Evolutionary conservation across 139 green algal genomes (phyloP).

Genomic region (Marvania coccoides): DNA sequence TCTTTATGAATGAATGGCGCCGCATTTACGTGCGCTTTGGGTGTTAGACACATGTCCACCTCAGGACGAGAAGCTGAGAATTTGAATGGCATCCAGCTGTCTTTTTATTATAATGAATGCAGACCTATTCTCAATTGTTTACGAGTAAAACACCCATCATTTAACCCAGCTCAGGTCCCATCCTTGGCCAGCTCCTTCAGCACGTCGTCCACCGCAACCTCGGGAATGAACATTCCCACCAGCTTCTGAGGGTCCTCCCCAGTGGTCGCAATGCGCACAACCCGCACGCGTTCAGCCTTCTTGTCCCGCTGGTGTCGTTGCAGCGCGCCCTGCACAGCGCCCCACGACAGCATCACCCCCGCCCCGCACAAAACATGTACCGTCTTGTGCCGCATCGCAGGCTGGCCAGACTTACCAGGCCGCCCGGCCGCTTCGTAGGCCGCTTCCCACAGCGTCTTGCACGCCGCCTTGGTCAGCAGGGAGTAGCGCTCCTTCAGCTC

Average conservation of each 20-base stretch:
- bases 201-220: conserved; percentile 18
- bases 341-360: conserved; percentile 50
- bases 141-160: no score
- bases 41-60: no score
- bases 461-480: neutral
- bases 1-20: no score
- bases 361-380: conserved; percentile 43
- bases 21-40: no score
- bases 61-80: no score
- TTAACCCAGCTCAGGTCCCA: no score
- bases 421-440: conserved; percentile 20
- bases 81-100: no score
- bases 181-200: conserved; percentile 12
- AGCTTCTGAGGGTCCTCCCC: conserved; percentile 27
- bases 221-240: conserved; percentile 39
- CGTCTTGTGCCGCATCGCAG: conserved; percentile 8
- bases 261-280: conserved; percentile 48
- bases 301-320: conserved; percentile 13
- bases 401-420: neutral
- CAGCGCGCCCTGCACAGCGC: conserved; percentile 35
- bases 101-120: no score
- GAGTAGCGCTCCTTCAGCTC: conserved; percentile 20
- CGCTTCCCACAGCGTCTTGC: conserved; percentile 23
- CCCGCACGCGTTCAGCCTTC: conserved; percentile 29
- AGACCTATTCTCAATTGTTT: no score